These are phyloP conservation scores for Thielaviopsis punctulata DNA, from an alignment of 2,329 filamentous ascomycete genomes.

Conservation along the genomic window DNA sequence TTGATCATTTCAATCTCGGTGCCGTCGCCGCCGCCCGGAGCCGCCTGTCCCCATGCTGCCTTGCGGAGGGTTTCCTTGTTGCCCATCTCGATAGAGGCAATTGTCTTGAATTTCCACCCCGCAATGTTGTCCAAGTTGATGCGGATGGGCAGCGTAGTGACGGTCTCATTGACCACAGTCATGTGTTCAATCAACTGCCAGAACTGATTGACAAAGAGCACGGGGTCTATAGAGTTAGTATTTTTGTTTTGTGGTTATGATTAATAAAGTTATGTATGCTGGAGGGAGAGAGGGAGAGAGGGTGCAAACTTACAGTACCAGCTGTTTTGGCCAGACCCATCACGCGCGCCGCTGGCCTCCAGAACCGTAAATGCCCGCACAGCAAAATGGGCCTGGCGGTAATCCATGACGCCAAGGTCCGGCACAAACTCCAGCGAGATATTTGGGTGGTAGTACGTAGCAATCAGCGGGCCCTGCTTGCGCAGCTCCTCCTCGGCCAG, in stretches of 20 bases:
- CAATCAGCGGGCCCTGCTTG: slow-evolving; percentile 46
- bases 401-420: slow-evolving; percentile 54
- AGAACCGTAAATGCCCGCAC: slow-evolving; percentile 62
- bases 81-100: slow-evolving; percentile 72
- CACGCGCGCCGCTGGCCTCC: slow-evolving; percentile 65
- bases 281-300: not conserved
- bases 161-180: slow-evolving; percentile 79
- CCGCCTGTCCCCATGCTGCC: slow-evolving; percentile 53
- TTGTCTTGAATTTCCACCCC: slow-evolving; percentile 78
- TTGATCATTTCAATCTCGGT: slow-evolving; percentile 96
- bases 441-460: slow-evolving; percentile 89
- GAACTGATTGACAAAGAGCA: slow-evolving; percentile 87
- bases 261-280: no score
- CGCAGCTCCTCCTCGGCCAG: slow-evolving; percentile 35
- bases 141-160: slow-evolving; percentile 63
- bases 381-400: slow-evolving; percentile 51
- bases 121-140: slow-evolving; percentile 68
- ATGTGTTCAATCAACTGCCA: slow-evolving; percentile 91
- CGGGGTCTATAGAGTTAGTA: slow-evolving; percentile 35
- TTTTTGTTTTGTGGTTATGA: slow-evolving; percentile 12
- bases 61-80: slow-evolving; percentile 68
- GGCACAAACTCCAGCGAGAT: slow-evolving; percentile 79
- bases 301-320: slow-evolving; percentile 54
- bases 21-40: slow-evolving; percentile 69
- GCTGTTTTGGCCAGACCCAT: slow-evolving; percentile 67